Evolutionary conservation across 768 basidiomycete species (phyloP), one percentile per base, ranked within the genome.

Genomic region (Boletus vermiculosoides): DNA sequence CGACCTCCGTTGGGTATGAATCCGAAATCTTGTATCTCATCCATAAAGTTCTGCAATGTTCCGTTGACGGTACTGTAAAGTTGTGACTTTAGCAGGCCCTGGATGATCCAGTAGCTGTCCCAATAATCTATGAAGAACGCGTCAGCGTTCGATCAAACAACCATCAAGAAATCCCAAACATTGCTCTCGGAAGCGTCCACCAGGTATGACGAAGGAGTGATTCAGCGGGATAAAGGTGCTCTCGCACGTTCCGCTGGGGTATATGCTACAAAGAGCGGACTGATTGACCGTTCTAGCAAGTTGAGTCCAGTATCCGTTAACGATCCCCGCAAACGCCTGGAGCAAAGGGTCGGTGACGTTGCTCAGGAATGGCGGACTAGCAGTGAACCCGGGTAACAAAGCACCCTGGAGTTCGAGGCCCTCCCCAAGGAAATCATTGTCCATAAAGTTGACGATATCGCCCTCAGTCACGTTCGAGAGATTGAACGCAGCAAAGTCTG

Each of bases 1-100:
- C 94, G 81, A 4, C 93, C 94, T 8, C 95, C 95, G 64, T 97
- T 98, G 2, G 95, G 95, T 59, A 98, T 87, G 75, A 97, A 98
- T 0, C 94, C 95, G 64, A 90, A 84, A 23, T 69, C 67, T 40
- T 88, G 84, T 45, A 98, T 76, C 68, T 96, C 87, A 65, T 98
- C 94, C 93, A 97, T 94, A 67, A 98, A 97, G 74, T 97, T 96
- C 60, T 91, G 84, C 34, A 97, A 75, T 0, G 93, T 90, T 12
- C 78, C 83, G 60, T 90, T 90, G 55, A 82, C 89, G 52, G 90
- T 78, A 52, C 77, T 77, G 63, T 83, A 87, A 13, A 97, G 79
- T 60, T 88, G 82, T 2, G 90, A 92, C 66, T 88, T 76, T 31
- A 98, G 74, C n/a, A 97, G 77, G 39, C 95, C 95, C 63, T 93